These are phyloP conservation scores for Aspergillus eucalypticola DNA, from an alignment of 2,329 filamentous ascomycete species.

Conservation along the genomic window DNA sequence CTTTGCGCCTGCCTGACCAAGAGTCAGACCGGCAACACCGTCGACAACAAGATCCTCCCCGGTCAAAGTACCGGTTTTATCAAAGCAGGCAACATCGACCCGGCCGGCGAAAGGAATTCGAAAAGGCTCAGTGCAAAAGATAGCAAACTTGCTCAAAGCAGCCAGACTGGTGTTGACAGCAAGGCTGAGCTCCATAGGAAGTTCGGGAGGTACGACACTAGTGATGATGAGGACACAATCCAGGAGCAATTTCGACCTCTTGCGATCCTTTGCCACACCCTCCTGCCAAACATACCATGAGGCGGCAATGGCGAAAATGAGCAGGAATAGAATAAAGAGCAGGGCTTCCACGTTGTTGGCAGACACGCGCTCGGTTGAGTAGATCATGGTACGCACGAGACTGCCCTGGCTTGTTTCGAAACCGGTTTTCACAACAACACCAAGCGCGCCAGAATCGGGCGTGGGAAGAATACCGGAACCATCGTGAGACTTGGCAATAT, in stretches of 20 bases:
- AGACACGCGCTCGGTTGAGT: constrained; percentile 97
- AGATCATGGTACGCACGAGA: constrained; percentile 98
- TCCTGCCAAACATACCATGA: constrained; percentile 99
- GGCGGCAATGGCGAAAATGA: constrained; percentile 93
- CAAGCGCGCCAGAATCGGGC: constrained; percentile 91
- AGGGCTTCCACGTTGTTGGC: constrained; percentile 95
- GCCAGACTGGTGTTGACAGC: constrained; percentile 97
- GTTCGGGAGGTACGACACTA: constrained; percentile 94
- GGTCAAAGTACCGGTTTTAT: constrained; percentile 96
- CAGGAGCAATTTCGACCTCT: constrained; percentile 93
- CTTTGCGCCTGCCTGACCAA: constrained; percentile 67
- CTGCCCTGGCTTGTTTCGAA: constrained; percentile 99
- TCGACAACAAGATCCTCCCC: constrained; percentile 97
- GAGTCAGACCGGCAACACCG: constrained; percentile 84
- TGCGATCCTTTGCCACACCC: constrained; percentile 89
- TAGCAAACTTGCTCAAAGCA: constrained; percentile 89
- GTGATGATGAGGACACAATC: constrained; percentile 98
- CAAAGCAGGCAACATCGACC: constrained; percentile 95
- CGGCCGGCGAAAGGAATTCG: constrained; percentile 94
- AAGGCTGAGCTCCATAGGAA: constrained; percentile 96
- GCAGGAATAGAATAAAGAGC: constrained; percentile 95
- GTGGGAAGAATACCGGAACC: constrained; percentile 77
- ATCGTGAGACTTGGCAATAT: constrained; percentile 61
- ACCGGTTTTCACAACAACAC: constrained; percentile 92
- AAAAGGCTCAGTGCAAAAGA: constrained; percentile 99